Percentiles rank a stretch among this genome's conserved stretches.
phyloP scores from a whole-genome alignment of 2,329 filamentous ascomycete genomes.

The Diaporthe amygdali region DNA sequence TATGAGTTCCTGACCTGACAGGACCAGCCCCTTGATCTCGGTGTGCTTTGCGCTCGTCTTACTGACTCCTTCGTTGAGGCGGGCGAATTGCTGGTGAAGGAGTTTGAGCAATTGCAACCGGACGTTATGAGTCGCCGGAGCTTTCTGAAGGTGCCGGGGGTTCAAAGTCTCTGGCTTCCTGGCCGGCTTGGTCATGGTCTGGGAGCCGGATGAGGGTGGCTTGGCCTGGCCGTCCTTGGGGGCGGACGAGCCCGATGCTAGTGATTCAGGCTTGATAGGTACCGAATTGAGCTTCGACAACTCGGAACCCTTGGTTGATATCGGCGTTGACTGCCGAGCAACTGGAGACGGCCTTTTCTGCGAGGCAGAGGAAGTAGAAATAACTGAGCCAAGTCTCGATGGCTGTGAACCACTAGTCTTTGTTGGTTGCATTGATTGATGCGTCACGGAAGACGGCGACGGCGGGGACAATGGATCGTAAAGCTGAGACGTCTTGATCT shows the following conservation, averaged over 20 bases:
- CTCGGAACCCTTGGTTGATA: neutral
- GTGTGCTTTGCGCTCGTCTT: slow-evolving; percentile 56
- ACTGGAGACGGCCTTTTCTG: neutral
- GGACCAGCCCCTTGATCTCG: slow-evolving; percentile 51
- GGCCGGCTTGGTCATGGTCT: slow-evolving; percentile 22
- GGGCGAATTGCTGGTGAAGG: slow-evolving; percentile 68
- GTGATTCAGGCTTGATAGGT: neutral
- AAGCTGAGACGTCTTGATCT: slow-evolving; percentile 5
- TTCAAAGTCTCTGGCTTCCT: slow-evolving; percentile 63
- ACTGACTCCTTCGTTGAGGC: slow-evolving; percentile 68
- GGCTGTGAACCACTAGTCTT: neutral
- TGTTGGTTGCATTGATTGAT: neutral
- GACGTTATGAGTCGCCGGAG: slow-evolving; percentile 62
- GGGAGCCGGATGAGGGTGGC: neutral
- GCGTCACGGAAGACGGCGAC: neutral
- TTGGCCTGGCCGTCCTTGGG: slow-evolving; percentile 13
- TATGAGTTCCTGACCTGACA: slow-evolving; percentile 72
- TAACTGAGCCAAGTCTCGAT: neutral
- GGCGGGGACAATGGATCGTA: slow-evolving; percentile 26
- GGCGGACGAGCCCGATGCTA: neutral
- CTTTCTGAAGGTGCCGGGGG: slow-evolving; percentile 65
- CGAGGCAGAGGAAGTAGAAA: neutral
- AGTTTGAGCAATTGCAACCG: slow-evolving; percentile 64
- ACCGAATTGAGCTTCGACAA: neutral
- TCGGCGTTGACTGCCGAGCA: neutral